phyloP scores from a whole-genome alignment of 2,329 filamentous ascomycete species.

The Fonsecaea erecta region DNA sequence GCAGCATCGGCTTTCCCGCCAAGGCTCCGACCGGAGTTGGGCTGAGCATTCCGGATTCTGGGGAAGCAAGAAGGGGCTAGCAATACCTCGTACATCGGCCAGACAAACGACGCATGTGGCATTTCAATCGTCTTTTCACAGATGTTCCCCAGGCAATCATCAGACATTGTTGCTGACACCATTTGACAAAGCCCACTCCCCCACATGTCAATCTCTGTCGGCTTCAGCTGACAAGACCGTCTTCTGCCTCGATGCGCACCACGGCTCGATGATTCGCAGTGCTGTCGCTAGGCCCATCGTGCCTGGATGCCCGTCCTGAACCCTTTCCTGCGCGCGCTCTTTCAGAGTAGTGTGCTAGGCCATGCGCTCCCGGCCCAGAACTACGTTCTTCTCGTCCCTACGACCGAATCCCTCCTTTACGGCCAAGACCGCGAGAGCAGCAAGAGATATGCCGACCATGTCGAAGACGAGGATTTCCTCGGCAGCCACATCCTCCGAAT shows the following conservation, averaged over 20 bases:
- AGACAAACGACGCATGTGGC: constrained; percentile 13
- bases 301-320: constrained; percentile 96
- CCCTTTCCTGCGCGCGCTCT: constrained; percentile 97
- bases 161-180: neutral
- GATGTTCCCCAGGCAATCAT: neutral
- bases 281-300: constrained; percentile 34
- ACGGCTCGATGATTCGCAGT: constrained; percentile 30
- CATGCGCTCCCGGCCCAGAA: constrained; percentile 92
- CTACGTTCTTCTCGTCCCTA: constrained; percentile 90
- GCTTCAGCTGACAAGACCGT: constrained; percentile 10
- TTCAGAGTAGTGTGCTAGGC: constrained; percentile 87
- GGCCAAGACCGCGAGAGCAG: constrained; percentile 86
- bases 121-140: constrained; percentile 10
- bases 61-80: too few species aligned
- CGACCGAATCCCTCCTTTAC: constrained; percentile 87
- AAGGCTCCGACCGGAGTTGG: too few species aligned
- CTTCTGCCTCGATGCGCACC: constrained; percentile 16
- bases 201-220: constrained; percentile 5
- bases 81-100: too few species aligned
- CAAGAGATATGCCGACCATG: constrained; percentile 75
- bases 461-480: constrained; percentile 90
- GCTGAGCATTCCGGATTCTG: too few species aligned
- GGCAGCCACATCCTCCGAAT: constrained; percentile 95
- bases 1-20: too few species aligned
- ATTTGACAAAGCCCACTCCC: neutral